Evolutionary conservation across 116 monocot genomes (phyloP).

Genomic region (Iris pallida): DNA sequence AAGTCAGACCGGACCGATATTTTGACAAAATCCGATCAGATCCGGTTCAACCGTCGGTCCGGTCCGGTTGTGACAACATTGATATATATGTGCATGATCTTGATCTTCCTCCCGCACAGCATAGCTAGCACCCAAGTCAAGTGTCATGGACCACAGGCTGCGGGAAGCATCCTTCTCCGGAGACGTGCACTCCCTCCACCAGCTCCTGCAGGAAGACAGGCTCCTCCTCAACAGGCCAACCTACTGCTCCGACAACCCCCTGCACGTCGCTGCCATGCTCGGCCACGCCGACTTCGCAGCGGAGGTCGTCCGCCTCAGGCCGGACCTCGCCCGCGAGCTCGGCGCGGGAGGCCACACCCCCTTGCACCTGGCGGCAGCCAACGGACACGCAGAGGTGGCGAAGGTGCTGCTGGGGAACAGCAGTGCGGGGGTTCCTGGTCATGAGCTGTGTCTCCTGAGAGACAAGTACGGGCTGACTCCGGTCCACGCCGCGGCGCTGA

Average conservation of each 20-base stretch:
- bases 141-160: background rate
- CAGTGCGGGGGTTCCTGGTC: no score
- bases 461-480: conserved; percentile 3
- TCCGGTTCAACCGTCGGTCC: no score
- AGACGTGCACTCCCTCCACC: background rate
- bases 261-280: background rate
- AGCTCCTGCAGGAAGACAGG: background rate
- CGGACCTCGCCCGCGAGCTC: background rate
- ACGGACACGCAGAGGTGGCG: background rate
- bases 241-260: background rate
- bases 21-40: no score
- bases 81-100: no score
- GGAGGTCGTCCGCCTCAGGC: background rate
- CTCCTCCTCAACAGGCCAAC: conserved; percentile 2
- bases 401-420: background rate
- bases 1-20: no score
- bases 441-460: background rate
- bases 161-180: background rate
- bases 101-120: no score
- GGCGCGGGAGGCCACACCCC: background rate
- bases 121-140: no score
- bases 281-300: background rate
- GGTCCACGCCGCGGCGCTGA: background rate
- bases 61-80: no score
- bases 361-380: conserved; percentile 1